Conservation (phyloP, 495 filamentous ascomycete genomes). For the Tetracladium marchalianum region DNA sequence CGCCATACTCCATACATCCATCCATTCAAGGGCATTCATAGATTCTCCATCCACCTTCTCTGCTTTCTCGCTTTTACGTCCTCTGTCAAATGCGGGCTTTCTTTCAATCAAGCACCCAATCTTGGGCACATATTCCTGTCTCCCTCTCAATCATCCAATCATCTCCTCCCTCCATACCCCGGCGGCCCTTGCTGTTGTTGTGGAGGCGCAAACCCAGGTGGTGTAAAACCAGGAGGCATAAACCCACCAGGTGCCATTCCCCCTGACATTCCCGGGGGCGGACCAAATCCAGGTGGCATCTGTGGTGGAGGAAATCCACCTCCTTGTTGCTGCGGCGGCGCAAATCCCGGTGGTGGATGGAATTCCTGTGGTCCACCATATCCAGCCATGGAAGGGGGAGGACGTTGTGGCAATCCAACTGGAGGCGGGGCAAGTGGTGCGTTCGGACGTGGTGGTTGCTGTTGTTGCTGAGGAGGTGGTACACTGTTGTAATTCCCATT, state of each 20-base stretch:
- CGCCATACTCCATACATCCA: too few species aligned
- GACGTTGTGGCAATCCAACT: slow-evolving; percentile 66
- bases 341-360: slow-evolving; percentile 35
- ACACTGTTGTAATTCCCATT: slow-evolving; percentile 23
- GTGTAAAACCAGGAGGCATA: slow-evolving; percentile 15
- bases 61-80: too few species aligned
- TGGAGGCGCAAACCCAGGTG: slow-evolving; percentile 12
- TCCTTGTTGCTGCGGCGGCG: slow-evolving; percentile 2
- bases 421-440: slow-evolving; percentile 49
- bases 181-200: slow-evolving; percentile 16
- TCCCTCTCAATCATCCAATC: not conserved
- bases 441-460: slow-evolving; percentile 17
- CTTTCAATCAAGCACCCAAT: too few species aligned
- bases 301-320: not conserved
- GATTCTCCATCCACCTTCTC: too few species aligned
- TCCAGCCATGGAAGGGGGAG: slow-evolving; percentile 66
- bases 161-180: slow-evolving; percentile 17
- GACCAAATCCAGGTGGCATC: slow-evolving; percentile 18
- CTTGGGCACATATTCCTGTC: not conserved
- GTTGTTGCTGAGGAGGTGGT: slow-evolving; percentile 12
- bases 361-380: slow-evolving; percentile 72
- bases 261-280: not conserved
- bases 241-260: slow-evolving; percentile 9
- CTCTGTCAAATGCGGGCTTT: too few species aligned
- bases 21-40: too few species aligned